Base-by-base conservation (phyloP, 371 early-diverging fungal species). In the Mortierella polycephala region DNA sequence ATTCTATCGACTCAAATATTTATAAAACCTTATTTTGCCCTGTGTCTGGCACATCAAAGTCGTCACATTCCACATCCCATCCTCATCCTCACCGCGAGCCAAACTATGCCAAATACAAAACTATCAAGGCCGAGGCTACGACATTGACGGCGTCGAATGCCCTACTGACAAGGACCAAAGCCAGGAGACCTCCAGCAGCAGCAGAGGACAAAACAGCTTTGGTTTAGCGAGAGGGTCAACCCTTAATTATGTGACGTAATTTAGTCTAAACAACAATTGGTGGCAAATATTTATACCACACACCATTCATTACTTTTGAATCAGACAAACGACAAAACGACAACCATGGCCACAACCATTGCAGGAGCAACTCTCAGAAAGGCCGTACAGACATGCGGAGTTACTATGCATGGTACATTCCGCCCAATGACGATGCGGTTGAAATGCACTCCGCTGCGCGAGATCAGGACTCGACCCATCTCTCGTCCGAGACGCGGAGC, bases 401-500 rank as follows among this genome's bases (percentile, higher is more conserved):
- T 11, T 18, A 10, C 16, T 21, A 46, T 41, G n/a, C 51, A 9
- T 42, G 23, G 11, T 7, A 8, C 55, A 30, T 39, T 53, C 14
- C 12, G 10, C 37, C 10, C 39, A 47, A 7, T 53, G 13, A n/a
- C 41, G n/a, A 3, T 45, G 14, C 61, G 11, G 16, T 1, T 16
- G 40, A 62, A 50, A 50, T 61, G 13, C 45, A 58, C 47, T 57
- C 46, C 59, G 7, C n/a, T 37, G 14, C 62, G 73, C 10, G 59
- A 58, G 14, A 49, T 73, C 21, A 42, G 73, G 30, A 73, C 73
- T 23, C 57, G 57, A 53, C 54, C 67, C 13, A 45, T 62, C n/a
- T 10, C 41, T 21, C 67, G 59, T 10, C 44, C 45, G 55, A 73
- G 58, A 57, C 54, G 18, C 51, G 51, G 51, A 51, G 51, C 18